Percentiles rank a stretch among this genome's conserved stretches.
Conservation (phyloP, 163 green algal genomes). For the Trebouxiophyceae sp. region DNA sequence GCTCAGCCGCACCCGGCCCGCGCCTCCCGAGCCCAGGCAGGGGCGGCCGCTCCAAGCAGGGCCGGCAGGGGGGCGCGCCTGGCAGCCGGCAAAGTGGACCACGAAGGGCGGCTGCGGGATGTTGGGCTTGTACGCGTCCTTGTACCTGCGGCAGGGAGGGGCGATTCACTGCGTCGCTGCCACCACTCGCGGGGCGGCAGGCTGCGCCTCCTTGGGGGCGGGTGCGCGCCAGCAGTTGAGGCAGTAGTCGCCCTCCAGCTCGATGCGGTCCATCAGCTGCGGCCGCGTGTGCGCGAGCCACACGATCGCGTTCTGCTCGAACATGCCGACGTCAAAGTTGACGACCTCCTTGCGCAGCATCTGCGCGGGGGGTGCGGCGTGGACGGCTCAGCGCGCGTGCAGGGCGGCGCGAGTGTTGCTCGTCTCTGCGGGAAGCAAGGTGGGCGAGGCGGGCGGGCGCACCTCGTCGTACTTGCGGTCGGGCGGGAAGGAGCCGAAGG, state of each 20-base stretch:
- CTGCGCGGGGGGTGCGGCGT: not conserved
- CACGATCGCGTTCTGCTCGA: conserved; percentile 17
- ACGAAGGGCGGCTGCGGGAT: conserved; percentile 12
- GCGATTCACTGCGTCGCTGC: too few relatives aligned
- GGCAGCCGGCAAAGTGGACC: conserved; percentile 18
- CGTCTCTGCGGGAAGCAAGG: not conserved
- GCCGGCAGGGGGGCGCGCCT: not conserved
- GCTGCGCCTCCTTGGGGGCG: not conserved
- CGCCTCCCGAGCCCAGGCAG: too few relatives aligned
- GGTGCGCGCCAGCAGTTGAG: conserved; percentile 15
- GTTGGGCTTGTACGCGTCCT: conserved; percentile 5
- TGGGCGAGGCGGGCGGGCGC: not conserved
- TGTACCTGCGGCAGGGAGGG: too few relatives aligned
- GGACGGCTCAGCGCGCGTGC: not conserved
- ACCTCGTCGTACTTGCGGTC: conserved; percentile 8
- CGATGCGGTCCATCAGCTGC: not conserved
- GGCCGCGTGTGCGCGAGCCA: conserved; percentile 9
- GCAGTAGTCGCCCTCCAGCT: conserved; percentile 13
- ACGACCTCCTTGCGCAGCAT: not conserved
- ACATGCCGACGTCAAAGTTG: conserved; percentile 13
- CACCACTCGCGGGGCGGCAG: not conserved
- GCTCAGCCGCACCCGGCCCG: too few relatives aligned
- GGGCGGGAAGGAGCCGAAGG: conserved; percentile 2
- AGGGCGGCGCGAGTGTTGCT: not conserved
- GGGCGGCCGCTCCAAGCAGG: too few relatives aligned